Conservation (phyloP, 2,329 filamentous ascomycete species). For the Colletotrichum aenigma region DNA sequence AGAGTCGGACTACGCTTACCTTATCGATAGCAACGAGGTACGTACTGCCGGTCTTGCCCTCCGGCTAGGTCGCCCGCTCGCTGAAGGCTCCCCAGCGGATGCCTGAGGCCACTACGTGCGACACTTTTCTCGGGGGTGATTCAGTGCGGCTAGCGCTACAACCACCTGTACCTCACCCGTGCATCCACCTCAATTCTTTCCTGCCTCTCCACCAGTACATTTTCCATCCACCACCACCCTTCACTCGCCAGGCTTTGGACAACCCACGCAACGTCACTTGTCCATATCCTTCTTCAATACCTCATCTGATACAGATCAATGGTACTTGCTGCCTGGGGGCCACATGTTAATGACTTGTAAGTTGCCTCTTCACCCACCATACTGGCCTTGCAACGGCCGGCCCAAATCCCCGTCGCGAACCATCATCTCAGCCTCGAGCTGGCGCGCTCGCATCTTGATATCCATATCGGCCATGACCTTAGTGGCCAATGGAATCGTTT, state of each 20-base stretch:
- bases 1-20: neutral
- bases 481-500: slow-evolving; percentile 25
- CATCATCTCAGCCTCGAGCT: slow-evolving; percentile 37
- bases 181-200: slow-evolving; percentile 41
- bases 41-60: neutral
- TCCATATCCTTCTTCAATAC: slow-evolving; percentile 2
- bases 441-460: slow-evolving; percentile 38
- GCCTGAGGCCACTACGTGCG: slow-evolving; percentile 8
- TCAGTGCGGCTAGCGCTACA: slow-evolving; percentile 22
- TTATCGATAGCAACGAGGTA: neutral
- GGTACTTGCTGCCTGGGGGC: slow-evolving; percentile 38
- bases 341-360: slow-evolving; percentile 57
- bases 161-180: slow-evolving; percentile 21
- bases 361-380: slow-evolving; percentile 35
- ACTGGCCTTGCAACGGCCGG: slow-evolving; percentile 34
- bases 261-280: slow-evolving; percentile 18
- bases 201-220: slow-evolving; percentile 35
- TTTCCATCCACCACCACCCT: slow-evolving; percentile 24
- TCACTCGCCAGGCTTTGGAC: slow-evolving; percentile 18
- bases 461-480: slow-evolving; percentile 29
- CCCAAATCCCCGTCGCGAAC: slow-evolving; percentile 37
- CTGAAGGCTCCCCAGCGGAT: neutral
- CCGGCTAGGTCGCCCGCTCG: neutral
- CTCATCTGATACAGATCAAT: slow-evolving; percentile 5
- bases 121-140: slow-evolving; percentile 14